Conservation (phyloP, 2,329 filamentous ascomycete species). For the Dryadomyces quercivorus region DNA sequence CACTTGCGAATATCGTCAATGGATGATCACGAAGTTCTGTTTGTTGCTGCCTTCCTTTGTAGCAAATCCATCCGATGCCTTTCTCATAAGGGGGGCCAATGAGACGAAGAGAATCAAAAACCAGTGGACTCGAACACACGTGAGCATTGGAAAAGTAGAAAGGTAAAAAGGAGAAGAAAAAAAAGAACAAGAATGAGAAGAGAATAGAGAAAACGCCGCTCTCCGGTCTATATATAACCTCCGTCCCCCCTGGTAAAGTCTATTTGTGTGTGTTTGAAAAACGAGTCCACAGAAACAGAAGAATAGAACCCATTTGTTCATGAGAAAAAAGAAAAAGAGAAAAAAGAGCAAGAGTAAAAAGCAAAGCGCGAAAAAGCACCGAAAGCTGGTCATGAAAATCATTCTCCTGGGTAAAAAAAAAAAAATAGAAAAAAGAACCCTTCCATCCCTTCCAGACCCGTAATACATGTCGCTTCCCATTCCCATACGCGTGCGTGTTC, state of each 20-base stretch:
- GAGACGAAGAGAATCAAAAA: too few relatives aligned
- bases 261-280: neutral
- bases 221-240: conserved; percentile 1
- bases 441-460: neutral
- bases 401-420: neutral
- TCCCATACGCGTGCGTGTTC: neutral
- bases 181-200: neutral
- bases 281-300: neutral
- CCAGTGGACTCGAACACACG: too few relatives aligned
- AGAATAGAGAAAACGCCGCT: conserved; percentile 1
- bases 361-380: neutral
- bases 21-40: too few relatives aligned
- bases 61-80: too few relatives aligned
- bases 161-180: neutral
- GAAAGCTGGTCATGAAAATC: neutral
- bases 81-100: too few relatives aligned
- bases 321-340: neutral
- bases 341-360: neutral
- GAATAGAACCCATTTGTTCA: neutral
- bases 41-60: too few relatives aligned
- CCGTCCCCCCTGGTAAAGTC: neutral
- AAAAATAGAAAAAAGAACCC: neutral
- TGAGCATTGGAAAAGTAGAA: neutral
- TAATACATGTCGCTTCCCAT: neutral
- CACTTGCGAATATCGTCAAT: neutral